Percentiles rank a stretch among this genome's conserved stretches.
phyloP scores from a whole-genome alignment of 805 yeast genomes.

The Wickerhamiella alocasiicola region DNA sequence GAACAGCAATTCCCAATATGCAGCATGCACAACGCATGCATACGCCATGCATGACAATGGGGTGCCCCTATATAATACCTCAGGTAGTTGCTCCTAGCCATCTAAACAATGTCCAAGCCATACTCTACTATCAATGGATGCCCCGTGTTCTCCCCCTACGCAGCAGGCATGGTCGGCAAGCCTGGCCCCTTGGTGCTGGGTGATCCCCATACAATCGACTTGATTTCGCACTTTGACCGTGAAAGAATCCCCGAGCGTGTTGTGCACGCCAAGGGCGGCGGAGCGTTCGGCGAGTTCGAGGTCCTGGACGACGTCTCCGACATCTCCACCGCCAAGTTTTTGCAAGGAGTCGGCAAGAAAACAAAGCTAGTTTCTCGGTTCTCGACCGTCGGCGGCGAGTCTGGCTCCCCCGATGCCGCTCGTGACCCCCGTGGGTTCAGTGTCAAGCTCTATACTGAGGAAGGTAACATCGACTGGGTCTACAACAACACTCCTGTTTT shows the following conservation, averaged over 20 bases:
- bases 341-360: conserved; percentile 65
- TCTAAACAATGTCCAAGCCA: too few relatives aligned
- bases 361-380: conserved; percentile 50
- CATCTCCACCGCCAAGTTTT: conserved; percentile 38
- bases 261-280: conserved; percentile 57
- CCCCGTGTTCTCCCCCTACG: conserved; percentile 43
- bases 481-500: conserved; percentile 62
- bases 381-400: conserved; percentile 61
- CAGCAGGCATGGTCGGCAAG: conserved; percentile 41
- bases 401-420: conserved; percentile 53
- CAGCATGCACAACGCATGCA: too few relatives aligned
- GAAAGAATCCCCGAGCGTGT: conserved; percentile 58
- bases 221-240: conserved; percentile 47
- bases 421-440: conserved; percentile 64
- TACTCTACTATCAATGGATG: conserved; percentile 45
- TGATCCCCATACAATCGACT: conserved; percentile 45
- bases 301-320: conserved; percentile 46
- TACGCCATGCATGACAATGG: too few relatives aligned
- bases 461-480: conserved; percentile 61
- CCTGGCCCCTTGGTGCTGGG: conserved; percentile 47
- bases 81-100: too few relatives aligned
- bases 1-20: too few relatives aligned
- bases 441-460: conserved; percentile 52
- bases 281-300: conserved; percentile 48
- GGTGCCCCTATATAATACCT: too few relatives aligned